These are phyloP conservation scores for Lycium barbarum DNA, from an alignment of 257 asterid species.

Conservation along the genomic window DNA sequence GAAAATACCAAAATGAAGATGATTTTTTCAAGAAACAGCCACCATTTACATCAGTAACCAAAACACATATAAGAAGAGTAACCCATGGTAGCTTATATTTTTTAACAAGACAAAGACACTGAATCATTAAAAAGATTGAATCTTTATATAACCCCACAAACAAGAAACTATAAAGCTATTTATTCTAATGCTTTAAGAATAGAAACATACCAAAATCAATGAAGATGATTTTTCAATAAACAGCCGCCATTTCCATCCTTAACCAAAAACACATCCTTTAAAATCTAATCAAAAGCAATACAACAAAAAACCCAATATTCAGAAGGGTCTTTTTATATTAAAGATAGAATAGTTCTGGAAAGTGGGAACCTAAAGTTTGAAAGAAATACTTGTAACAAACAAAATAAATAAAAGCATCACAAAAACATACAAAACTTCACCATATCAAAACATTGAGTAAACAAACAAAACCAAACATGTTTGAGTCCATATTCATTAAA, in stretches of 20 bases:
- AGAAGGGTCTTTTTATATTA: neutral
- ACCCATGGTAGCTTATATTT: no score
- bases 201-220: constrained; percentile 51
- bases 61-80: no score
- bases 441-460: no score
- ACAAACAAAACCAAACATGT: no score
- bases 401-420: no score
- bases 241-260: neutral
- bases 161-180: neutral
- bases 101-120: no score
- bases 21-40: constrained; percentile 44
- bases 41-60: constrained; percentile 43
- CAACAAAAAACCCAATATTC: constrained; percentile 24
- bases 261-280: neutral
- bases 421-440: no score
- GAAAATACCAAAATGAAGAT: constrained; percentile 60
- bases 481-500: no score
- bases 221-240: constrained; percentile 50
- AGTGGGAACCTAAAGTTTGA: no score
- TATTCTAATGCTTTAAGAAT: constrained; percentile 1
- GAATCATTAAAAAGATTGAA: no score
- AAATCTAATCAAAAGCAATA: neutral
- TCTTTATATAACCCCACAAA: no score
- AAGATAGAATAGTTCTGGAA: neutral
- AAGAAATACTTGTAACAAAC: no score